Conservation (phyloP, 257 asterid genomes). For the Salvia hispanica region DNA sequence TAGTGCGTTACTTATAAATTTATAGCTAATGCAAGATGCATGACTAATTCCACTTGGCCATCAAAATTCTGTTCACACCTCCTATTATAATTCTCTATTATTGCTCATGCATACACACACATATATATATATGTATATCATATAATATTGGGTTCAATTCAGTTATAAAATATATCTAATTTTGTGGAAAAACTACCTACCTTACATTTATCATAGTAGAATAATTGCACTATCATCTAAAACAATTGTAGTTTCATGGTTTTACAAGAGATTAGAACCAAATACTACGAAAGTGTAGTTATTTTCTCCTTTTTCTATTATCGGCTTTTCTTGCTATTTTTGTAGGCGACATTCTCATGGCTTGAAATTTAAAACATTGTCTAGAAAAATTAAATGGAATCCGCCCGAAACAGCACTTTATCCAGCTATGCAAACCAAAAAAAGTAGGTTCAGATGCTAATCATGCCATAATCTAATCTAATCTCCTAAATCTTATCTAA, state of each 20-base stretch:
- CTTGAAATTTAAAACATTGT: conserved; percentile 15
- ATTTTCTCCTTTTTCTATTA: conserved; percentile 11
- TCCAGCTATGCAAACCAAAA: conserved; percentile 25
- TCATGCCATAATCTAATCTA: conserved; percentile 32
- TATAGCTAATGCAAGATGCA: conserved; percentile 19
- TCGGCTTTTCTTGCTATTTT: neutral
- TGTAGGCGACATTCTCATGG: conserved; percentile 29
- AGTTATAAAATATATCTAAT: too few relatives aligned
- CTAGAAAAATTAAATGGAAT: conserved; percentile 22
- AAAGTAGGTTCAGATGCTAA: conserved; percentile 31
- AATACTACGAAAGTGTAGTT: conserved; percentile 11
- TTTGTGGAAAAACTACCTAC: too few relatives aligned
- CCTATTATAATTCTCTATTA: neutral
- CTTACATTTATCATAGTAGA: too few relatives aligned
- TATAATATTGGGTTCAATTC: too few relatives aligned
- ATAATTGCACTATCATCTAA: too few relatives aligned
- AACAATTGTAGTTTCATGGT: too few relatives aligned
- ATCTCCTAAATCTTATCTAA: conserved; percentile 28
- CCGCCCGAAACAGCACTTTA: conserved; percentile 30
- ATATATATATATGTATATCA: neutral
- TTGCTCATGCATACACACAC: neutral
- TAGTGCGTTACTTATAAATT: neutral
- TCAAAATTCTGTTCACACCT: neutral
- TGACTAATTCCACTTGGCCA: neutral
- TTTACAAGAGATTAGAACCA: neutral